Percentiles rank a stretch among this genome's conserved stretches.
Evolutionary conservation across 441 rosid species (phyloP).

Genomic region (Kokia cookei): DNA sequence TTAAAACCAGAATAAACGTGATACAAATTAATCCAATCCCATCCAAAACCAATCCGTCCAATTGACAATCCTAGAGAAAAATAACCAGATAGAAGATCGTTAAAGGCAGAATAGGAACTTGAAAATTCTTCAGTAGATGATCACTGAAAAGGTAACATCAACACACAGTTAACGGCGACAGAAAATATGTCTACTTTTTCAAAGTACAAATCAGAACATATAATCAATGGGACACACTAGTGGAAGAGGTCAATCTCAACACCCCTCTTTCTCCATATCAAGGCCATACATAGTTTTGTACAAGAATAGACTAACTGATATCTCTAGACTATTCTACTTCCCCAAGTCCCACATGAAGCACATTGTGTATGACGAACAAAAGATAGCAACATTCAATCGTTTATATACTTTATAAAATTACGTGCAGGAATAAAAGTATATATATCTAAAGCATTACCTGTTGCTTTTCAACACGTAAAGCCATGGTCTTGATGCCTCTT

Average conservation of each 20-base stretch:
- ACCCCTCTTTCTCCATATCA: neutral
- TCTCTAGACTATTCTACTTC: neutral
- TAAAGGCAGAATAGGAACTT: neutral
- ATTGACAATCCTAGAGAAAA: neutral
- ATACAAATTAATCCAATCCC: too few relatives aligned
- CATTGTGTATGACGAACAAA: neutral
- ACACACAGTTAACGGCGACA: neutral
- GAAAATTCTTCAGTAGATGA: neutral
- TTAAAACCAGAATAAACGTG: too few relatives aligned
- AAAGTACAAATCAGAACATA: neutral
- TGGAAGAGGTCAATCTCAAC: too few relatives aligned
- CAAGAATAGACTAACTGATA: neutral
- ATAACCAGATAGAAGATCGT: neutral
- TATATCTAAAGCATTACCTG: conserved; percentile 42
- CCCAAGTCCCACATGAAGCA: neutral
- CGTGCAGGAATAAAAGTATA: neutral
- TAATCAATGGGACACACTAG: too few relatives aligned
- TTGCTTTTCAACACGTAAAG: conserved; percentile 83
- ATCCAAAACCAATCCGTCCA: too few relatives aligned
- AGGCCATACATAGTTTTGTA: neutral
- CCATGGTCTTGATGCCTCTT: conserved; percentile 92
- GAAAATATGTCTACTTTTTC: neutral
- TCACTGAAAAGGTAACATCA: neutral
- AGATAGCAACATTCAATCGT: neutral
- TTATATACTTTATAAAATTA: neutral